Evolutionary conservation across 306 rosid species (phyloP), one percentile per base, ranked within the genome.

Genomic region (Clitoria ternatea): DNA sequence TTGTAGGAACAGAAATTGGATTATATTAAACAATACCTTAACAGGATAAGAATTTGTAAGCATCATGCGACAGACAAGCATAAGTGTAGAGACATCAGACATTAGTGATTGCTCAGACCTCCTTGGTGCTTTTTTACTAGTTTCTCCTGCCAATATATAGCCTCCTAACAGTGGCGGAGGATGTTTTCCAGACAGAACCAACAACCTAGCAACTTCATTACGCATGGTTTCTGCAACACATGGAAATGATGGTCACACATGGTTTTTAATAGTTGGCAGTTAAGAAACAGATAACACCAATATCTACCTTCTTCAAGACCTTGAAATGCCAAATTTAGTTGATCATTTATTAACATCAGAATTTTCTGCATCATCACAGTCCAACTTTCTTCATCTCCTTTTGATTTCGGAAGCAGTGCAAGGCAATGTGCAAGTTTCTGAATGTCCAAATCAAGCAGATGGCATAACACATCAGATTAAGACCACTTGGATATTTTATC

Each of bases 371-470:
- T 76, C 87, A 87, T 72, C 77, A 85, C 45, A 61, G 83, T 83
- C 99, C 97, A 95, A 85, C 92, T 91, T 60, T 80, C 96, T 66
- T 82, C 96, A 52, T 91, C 92, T 65, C 91, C 96, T 85, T 63
- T 86, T 19, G 96, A 83, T 79, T 89, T 89, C 75, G 99, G 91
- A 72, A 95, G 96, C 59, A 87, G 75, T 45, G 96, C 96, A 29
- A 95, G 85, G 80, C 91, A 87, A 60, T 80, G 69, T 27, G 89
- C 89, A 61, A 91, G 87, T 85, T 89, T 95, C 99, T 95, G 89
- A 68, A 80, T 63, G 49, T 70, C 52, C 69, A 75, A 77, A 43
- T 67, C 77, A 81, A 79, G 67, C 62, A 80, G 70, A 66, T 15
- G 30, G 30, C 35, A 68, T 47, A 43, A 66, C 11, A 69, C n/a